Evolutionary conservation across 2,329 filamentous ascomycete genomes (phyloP).

Genomic region (Myriosclerotinia curreyana): DNA sequence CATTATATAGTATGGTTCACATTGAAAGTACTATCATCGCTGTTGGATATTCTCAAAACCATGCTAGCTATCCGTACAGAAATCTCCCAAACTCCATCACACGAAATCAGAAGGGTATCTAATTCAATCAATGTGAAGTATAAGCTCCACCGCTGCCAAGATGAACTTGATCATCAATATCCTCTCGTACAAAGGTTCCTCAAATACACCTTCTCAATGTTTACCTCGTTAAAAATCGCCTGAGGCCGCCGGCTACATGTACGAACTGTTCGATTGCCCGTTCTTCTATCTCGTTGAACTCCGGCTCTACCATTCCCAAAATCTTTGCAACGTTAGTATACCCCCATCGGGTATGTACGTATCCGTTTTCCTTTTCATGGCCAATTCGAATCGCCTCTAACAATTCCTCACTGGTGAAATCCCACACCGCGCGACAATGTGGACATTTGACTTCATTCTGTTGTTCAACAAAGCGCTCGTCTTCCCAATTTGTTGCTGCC

Average conservation of each 20-base stretch:
- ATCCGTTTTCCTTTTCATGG: too few species aligned
- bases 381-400: background rate
- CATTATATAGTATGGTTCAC: slow-evolving; percentile 1
- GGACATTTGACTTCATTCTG: background rate
- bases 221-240: background rate
- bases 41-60: background rate
- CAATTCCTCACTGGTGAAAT: background rate
- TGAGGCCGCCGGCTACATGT: background rate
- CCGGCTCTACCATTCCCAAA: background rate
- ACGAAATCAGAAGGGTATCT: background rate
- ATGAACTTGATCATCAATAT: background rate
- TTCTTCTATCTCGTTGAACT: background rate
- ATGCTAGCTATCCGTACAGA: background rate
- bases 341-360: background rate
- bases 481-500: background rate
- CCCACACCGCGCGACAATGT: background rate
- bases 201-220: background rate
- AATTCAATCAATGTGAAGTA: background rate
- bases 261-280: background rate
- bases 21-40: background rate
- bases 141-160: background rate
- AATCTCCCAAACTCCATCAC: background rate
- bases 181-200: background rate
- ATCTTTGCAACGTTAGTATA: background rate
- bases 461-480: too few species aligned